These are phyloP conservation scores for Lumnitzera littorea DNA, from an alignment of 345 rosid genomes.

Conservation along the genomic window DNA sequence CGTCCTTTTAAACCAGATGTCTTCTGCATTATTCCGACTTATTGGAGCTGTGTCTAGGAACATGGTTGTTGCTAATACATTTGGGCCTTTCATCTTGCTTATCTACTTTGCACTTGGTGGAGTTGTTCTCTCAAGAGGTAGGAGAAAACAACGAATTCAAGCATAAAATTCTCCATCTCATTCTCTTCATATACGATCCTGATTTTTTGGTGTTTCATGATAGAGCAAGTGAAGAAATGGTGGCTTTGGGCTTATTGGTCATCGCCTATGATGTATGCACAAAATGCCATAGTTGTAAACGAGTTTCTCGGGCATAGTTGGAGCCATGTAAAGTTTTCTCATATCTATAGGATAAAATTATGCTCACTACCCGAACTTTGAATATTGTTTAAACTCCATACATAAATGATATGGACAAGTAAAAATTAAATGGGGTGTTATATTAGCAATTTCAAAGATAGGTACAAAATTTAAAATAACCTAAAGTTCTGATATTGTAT, in stretches of 20 bases:
- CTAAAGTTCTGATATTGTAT: no score
- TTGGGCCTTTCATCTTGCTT: constrained; percentile 53
- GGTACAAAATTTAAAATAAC: no score
- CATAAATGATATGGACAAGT: no score
- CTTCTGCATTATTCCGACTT: constrained; percentile 51
- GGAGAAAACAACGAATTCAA: neutral
- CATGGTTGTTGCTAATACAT: constrained; percentile 50
- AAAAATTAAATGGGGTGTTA: no score
- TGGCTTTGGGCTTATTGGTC: constrained; percentile 88
- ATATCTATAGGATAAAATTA: neutral
- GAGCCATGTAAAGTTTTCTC: constrained; percentile 33
- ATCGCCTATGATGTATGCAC: constrained; percentile 79
- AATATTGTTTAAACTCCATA: neutral
- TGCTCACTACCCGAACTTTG: neutral
- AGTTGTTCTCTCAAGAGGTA: constrained; percentile 51
- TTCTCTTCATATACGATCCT: neutral
- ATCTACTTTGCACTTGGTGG: constrained; percentile 53
- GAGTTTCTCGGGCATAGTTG: constrained; percentile 71
- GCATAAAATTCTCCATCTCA: neutral
- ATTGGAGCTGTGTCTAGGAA: constrained; percentile 57
- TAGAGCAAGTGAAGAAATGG: constrained; percentile 77
- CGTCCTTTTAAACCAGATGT: constrained; percentile 43
- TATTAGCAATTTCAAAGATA: no score
- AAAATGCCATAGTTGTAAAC: constrained; percentile 53
- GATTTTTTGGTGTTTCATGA: constrained; percentile 1